Conservation (phyloP, 768 basidiomycete species). For the Pisolithus tinctorius region DNA sequence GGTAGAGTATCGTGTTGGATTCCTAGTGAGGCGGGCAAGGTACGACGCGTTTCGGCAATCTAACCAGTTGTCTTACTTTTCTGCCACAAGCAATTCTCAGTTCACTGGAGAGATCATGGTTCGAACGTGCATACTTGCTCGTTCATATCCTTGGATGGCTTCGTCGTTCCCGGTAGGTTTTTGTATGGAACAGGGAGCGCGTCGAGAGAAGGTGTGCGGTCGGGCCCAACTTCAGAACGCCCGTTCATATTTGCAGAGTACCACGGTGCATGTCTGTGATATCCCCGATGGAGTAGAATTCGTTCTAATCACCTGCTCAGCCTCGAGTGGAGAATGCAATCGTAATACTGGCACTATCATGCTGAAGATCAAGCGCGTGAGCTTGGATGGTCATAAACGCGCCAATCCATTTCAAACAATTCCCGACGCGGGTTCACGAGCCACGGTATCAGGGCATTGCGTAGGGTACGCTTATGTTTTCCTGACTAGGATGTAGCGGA, state of each 20-base stretch:
- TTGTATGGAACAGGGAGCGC: constrained; percentile 50
- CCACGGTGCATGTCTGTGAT: constrained; percentile 30
- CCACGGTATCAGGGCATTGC: constrained; percentile 34
- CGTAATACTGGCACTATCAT: constrained; percentile 46
- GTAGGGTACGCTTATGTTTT: constrained; percentile 34
- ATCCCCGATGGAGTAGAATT: neutral
- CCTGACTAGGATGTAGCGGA: neutral
- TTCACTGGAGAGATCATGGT: constrained; percentile 62
- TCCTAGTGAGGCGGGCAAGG: constrained; percentile 54
- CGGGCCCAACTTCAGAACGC: constrained; percentile 42
- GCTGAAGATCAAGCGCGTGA: constrained; percentile 39
- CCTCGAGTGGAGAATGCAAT: constrained; percentile 16
- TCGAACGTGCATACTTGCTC: constrained; percentile 46
- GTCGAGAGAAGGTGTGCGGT: constrained; percentile 47
- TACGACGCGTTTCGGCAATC: constrained; percentile 15
- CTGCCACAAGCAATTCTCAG: constrained; percentile 42
- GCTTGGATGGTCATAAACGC: constrained; percentile 24
- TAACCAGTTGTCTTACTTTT: constrained; percentile 2
- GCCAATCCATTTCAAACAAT: constrained; percentile 38
- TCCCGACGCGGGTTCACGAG: constrained; percentile 34
- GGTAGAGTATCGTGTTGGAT: constrained; percentile 63
- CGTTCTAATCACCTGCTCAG: constrained; percentile 1
- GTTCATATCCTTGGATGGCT: constrained; percentile 61
- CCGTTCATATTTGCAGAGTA: constrained; percentile 55
- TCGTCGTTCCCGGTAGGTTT: constrained; percentile 56